Percentiles rank a stretch among this genome's conserved stretches.
Evolutionary conservation across 768 basidiomycete genomes (phyloP).

Genomic region (Mycena latifolia): DNA sequence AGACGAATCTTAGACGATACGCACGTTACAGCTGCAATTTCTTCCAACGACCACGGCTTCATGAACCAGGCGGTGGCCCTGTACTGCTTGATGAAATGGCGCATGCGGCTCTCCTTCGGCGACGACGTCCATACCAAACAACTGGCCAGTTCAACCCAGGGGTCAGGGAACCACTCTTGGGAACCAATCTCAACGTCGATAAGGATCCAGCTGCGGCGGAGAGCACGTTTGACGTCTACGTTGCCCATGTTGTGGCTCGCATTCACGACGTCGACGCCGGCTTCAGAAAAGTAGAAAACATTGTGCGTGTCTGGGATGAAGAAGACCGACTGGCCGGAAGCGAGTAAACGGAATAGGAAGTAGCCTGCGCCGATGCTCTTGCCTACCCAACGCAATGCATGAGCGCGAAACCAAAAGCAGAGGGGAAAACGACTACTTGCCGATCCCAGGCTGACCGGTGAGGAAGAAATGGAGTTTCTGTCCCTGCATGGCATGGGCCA

Average conservation of each 20-base stretch:
- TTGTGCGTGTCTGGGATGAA: not conserved
- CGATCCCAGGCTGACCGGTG: constrained; percentile 25
- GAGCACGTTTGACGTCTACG: not conserved
- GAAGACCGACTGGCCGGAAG: constrained; percentile 7
- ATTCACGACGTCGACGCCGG: not conserved
- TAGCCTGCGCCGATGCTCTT: constrained; percentile 18
- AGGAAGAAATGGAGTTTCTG: constrained; percentile 8
- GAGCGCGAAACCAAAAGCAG: constrained; percentile 16
- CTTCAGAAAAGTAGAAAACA: constrained; percentile 12
- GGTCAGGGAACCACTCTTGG: not conserved
- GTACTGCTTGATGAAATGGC: not conserved
- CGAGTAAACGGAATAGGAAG: constrained; percentile 9
- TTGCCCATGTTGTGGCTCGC: not conserved
- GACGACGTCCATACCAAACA: constrained; percentile 21
- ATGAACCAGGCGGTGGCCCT: constrained; percentile 6
- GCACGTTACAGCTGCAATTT: constrained; percentile 20
- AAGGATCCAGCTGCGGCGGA: constrained; percentile 21
- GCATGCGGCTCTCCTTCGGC: not conserved
- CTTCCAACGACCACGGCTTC: constrained; percentile 19
- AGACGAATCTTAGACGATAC: constrained; percentile 13
- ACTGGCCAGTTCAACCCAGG: not conserved
- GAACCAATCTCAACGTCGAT: constrained; percentile 20
- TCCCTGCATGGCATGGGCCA: constrained; percentile 3
- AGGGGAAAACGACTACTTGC: constrained; percentile 14
- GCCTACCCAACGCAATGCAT: constrained; percentile 16